phyloP scores from a whole-genome alignment of 2,329 filamentous ascomycete species.

The Phialocephala sp. region DNA sequence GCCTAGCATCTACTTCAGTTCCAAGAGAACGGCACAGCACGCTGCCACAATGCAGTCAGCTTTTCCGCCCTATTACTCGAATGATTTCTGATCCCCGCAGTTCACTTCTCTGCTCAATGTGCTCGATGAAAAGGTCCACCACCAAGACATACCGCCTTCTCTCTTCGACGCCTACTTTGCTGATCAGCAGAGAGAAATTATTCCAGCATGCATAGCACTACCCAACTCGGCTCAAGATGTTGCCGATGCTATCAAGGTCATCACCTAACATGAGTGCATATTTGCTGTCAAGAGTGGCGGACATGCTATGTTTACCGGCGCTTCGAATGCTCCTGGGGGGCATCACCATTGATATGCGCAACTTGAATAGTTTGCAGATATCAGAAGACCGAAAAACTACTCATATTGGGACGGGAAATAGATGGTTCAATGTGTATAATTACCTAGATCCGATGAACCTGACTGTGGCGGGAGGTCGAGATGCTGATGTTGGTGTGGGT shows the following conservation, averaged over 20 bases:
- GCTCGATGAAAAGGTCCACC: neutral
- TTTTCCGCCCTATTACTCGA: neutral
- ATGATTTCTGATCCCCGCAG: neutral
- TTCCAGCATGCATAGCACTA: constrained; percentile 13
- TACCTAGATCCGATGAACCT: constrained; percentile 21
- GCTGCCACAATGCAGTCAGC: constrained; percentile 10
- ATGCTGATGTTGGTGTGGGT: constrained; percentile 26
- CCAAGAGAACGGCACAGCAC: neutral
- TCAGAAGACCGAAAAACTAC: constrained; percentile 38
- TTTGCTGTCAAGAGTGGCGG: constrained; percentile 60
- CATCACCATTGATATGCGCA: constrained; percentile 43
- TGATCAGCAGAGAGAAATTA: neutral
- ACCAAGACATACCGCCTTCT: neutral
- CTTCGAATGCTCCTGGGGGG: constrained; percentile 54
- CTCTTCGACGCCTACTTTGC: constrained; percentile 12
- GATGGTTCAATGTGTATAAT: constrained; percentile 26
- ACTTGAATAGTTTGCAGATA: constrained; percentile 31
- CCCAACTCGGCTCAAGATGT: constrained; percentile 12
- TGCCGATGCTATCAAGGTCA: constrained; percentile 11
- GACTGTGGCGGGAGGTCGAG: constrained; percentile 28
- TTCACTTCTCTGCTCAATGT: neutral
- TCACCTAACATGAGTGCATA: constrained; percentile 4
- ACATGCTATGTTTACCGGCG: constrained; percentile 60
- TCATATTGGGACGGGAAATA: constrained; percentile 21
- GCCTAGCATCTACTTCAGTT: neutral